These are phyloP conservation scores for Cantharellus anzutake DNA, from an alignment of 768 basidiomycete species.

Conservation along the genomic window DNA sequence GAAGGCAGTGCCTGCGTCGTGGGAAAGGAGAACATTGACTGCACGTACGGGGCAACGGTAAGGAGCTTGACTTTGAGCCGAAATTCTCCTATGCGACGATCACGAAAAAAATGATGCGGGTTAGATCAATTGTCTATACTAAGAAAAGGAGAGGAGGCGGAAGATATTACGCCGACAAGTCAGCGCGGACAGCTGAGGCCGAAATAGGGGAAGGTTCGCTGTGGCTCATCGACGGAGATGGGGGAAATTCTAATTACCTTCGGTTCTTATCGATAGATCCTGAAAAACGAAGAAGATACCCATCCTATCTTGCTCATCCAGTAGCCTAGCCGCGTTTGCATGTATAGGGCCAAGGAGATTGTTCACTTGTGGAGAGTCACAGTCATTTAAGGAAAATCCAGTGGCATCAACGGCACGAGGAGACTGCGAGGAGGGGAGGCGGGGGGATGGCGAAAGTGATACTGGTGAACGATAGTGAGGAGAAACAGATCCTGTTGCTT, in stretches of 20 bases:
- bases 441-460: too few relatives aligned
- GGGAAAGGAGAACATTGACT: neutral
- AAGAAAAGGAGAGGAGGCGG: too few relatives aligned
- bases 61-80: conserved; percentile 72
- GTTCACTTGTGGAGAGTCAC: neutral
- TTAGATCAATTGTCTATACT: neutral
- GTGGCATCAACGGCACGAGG: too few relatives aligned
- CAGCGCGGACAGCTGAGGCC: too few relatives aligned
- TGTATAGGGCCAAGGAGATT: conserved; percentile 70
- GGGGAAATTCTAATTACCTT: conserved; percentile 28
- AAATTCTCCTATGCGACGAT: conserved; percentile 42
- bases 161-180: too few relatives aligned
- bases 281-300: conserved; percentile 94
- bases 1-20: neutral
- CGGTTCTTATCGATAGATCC: conserved; percentile 82
- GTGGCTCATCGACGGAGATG: neutral
- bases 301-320: conserved; percentile 66
- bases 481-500: too few relatives aligned
- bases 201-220: neutral
- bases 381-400: too few relatives aligned
- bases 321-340: conserved; percentile 65
- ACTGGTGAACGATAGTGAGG: too few relatives aligned
- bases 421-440: too few relatives aligned
- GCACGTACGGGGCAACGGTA: conserved; percentile 77
- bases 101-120: neutral